These are phyloP conservation scores for Zelonia costaricensis DNA, from an alignment of 208 protist genomes.

Conservation along the genomic window DNA sequence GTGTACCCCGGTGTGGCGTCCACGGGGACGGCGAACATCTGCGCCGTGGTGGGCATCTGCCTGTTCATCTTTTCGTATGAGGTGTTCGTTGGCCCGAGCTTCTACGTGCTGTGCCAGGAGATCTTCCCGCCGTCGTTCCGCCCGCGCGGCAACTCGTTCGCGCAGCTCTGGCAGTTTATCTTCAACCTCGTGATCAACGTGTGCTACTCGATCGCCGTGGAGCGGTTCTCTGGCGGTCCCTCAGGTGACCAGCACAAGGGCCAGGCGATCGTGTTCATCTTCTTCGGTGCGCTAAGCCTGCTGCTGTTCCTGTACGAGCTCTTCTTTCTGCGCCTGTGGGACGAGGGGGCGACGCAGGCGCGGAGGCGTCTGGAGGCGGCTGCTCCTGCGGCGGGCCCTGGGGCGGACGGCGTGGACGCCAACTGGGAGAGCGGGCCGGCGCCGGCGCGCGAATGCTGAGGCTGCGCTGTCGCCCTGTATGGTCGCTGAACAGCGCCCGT, in stretches of 20 bases:
- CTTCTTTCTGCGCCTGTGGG: constrained; percentile 79
- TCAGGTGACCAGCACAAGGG: constrained; percentile 88
- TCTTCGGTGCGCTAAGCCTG: constrained; percentile 74
- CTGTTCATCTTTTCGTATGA: constrained; percentile 82
- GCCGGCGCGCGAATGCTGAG: too few relatives aligned
- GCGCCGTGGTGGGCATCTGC: constrained; percentile 80
- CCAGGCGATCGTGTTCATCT: constrained; percentile 85
- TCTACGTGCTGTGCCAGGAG: constrained; percentile 82
- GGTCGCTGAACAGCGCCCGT: too few relatives aligned
- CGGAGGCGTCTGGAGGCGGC: too few relatives aligned
- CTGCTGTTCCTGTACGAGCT: constrained; percentile 74
- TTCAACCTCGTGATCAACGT: constrained; percentile 92
- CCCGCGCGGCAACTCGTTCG: constrained; percentile 62
- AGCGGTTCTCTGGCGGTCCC: constrained; percentile 76
- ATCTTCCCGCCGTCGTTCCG: constrained; percentile 85
- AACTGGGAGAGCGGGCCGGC: too few relatives aligned
- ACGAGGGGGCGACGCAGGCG: too few relatives aligned
- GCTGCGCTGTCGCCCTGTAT: too few relatives aligned
- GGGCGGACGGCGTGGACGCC: too few relatives aligned
- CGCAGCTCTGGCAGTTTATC: constrained; percentile 72
- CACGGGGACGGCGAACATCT: constrained; percentile 44
- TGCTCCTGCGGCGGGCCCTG: too few relatives aligned
- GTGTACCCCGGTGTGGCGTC: constrained; percentile 73
- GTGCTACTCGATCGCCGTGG: constrained; percentile 77
- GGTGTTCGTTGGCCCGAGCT: constrained; percentile 75